A percentile compares a stretch with the other conserved stretches of the same genome.
These are phyloP conservation scores for Wallacemonas sp. DNA, from an alignment of 208 protist species.

Conservation along the genomic window DNA sequence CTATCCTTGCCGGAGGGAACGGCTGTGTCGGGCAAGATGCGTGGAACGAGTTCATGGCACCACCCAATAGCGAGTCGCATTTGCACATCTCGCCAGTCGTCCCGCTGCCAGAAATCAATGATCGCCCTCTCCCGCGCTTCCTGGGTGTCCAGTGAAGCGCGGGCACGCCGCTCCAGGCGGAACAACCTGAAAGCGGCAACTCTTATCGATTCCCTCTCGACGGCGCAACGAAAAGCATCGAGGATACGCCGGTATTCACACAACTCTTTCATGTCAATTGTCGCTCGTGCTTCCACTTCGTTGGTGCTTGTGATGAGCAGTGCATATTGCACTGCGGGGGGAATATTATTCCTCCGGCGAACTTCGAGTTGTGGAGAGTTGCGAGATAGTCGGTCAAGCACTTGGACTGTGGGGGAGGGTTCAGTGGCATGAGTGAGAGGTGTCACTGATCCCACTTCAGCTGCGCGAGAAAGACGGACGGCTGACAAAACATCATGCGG, in stretches of 20 bases:
- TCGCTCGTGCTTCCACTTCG: conserved; percentile 42
- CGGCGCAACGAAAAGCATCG: conserved; percentile 20
- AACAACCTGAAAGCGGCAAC: conserved; percentile 54
- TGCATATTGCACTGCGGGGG: conserved; percentile 45
- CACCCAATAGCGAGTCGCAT: neutral
- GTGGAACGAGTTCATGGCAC: neutral
- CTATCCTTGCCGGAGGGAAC: too few relatives aligned
- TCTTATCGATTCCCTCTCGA: conserved; percentile 37
- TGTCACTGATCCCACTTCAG: too few relatives aligned
- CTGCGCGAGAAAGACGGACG: neutral
- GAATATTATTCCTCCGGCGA: neutral
- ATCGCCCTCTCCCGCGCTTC: conserved; percentile 46
- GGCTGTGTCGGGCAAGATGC: neutral
- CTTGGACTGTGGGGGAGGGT: too few relatives aligned
- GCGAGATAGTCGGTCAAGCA: too few relatives aligned
- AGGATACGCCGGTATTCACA: conserved; percentile 30
- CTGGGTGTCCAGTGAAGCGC: conserved; percentile 38
- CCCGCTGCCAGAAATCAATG: conserved; percentile 10
- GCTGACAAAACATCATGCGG: neutral
- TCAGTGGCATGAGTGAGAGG: too few relatives aligned
- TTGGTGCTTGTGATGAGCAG: conserved; percentile 35
- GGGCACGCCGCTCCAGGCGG: conserved; percentile 26
- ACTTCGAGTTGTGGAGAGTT: neutral
- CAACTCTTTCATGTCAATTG: conserved; percentile 28
- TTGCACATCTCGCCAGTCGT: conserved; percentile 10